Evolutionary conservation across 257 asterid species (phyloP), one percentile per base, ranked within the genome.

Genomic region (Linderniella brevidens): DNA sequence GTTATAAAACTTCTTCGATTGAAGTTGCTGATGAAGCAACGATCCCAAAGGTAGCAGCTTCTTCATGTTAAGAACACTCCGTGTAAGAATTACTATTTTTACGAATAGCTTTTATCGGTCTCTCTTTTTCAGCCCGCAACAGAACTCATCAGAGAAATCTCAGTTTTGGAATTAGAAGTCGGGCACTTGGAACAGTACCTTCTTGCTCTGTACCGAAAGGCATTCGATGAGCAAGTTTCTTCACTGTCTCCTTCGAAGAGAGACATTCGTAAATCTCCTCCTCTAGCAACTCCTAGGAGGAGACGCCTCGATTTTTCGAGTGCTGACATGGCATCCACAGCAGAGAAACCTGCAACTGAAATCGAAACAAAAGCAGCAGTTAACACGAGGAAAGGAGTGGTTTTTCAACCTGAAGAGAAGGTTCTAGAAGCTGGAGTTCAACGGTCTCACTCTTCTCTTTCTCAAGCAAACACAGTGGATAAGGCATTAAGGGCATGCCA

Each of bases 171-270:
- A 72, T 62, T 86, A 58, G 95, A 92, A 77, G 96, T 92, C 17
- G 84, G 79, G 53, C 93, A 79, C 60, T 75, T 92, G 76, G 99
- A 92, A 59, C 96, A 92, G 46, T 80, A 92, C 64, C 99, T 92
- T 60, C 95, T 92, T 37, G 71, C 86, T 9, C 68, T 85, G 37
- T 86, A 92, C 69, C 59, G 99, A 56, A 78, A 82, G 64, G 99
- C 99, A 29, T 92, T 92, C 55, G 93, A 82, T 68, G 86, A 74
- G 53, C 94, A 78, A 56, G 32, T 53, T 47, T 46, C 85, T 18
- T 64, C 79, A 19, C 9, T 73, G 46, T 76, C 90, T 59, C 92
- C 95, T 16, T 50, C 74, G 5, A 65, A 66, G 54, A 69, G 57
- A 38, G 65, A 60, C 0, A 78, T 58, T 48, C 67, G 44, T 59